Evolutionary conservation across 345 rosid genomes (phyloP).

Genomic region (Camelina neglecta): DNA sequence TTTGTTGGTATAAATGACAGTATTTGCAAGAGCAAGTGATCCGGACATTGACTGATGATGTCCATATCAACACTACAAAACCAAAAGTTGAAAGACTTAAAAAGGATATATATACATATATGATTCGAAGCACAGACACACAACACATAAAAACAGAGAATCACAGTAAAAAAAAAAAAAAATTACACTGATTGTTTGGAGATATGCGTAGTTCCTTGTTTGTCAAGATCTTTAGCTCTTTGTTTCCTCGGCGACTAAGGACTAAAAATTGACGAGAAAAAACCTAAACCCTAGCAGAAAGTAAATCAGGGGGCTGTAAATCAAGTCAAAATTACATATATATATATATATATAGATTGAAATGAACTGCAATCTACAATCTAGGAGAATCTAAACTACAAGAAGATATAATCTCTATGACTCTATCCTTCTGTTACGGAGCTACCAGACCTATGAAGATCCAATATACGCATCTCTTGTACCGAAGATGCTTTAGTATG

Average conservation of each 20-base stretch:
- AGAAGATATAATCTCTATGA: no score
- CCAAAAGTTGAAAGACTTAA: background rate
- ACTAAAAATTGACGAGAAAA: background rate
- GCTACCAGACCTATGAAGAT: no score
- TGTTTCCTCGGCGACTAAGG: background rate
- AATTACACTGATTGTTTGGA: background rate
- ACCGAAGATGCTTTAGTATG: no score
- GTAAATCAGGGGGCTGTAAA: background rate
- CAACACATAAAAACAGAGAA: background rate
- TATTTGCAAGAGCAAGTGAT: constrained; percentile 31
- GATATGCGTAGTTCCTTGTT: background rate
- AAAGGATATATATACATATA: background rate
- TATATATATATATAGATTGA: no score
- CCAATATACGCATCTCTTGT: no score
- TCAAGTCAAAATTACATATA: no score
- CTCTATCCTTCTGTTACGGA: no score
- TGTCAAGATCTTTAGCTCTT: background rate
- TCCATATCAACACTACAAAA: constrained; percentile 23
- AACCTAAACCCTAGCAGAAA: background rate
- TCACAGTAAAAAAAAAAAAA: background rate
- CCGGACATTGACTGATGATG: constrained; percentile 16
- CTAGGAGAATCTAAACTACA: no score
- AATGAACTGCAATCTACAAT: no score
- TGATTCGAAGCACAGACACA: background rate
- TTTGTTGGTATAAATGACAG: constrained; percentile 21